Percentiles rank a stretch among this genome's conserved stretches.
These are phyloP conservation scores for Kernera saxatilis DNA, from an alignment of 345 rosid species.

Conservation along the genomic window DNA sequence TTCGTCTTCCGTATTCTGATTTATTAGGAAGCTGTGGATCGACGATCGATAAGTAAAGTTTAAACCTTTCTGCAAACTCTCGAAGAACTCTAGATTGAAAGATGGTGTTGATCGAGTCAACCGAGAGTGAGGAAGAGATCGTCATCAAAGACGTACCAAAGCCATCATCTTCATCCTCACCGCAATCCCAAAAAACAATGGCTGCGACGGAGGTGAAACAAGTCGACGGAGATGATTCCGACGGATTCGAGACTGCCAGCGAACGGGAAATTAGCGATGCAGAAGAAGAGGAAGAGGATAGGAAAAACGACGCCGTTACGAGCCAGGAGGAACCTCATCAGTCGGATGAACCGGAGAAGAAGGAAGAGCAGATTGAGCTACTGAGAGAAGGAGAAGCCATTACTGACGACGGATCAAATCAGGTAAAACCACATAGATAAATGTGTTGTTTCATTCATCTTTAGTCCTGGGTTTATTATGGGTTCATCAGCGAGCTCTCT, in stretches of 20 bases:
- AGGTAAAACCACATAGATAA: slow-evolving; percentile 27
- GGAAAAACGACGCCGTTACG: not conserved
- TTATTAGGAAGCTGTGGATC: slow-evolving; percentile 3
- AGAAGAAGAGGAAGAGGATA: slow-evolving; percentile 28
- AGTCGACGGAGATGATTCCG: slow-evolving; percentile 48
- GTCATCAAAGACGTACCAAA: slow-evolving; percentile 6
- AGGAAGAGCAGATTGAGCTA: slow-evolving; percentile 5
- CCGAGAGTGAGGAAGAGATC: slow-evolving; percentile 19
- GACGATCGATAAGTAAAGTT: not conserved
- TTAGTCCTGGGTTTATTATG: slow-evolving; percentile 18
- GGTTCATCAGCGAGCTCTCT: not conserved
- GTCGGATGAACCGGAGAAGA: slow-evolving; percentile 10
- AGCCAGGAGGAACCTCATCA: slow-evolving; percentile 6
- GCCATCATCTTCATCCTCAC: not conserved
- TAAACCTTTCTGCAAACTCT: slow-evolving; percentile 4
- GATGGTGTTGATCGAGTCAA: slow-evolving; percentile 52
- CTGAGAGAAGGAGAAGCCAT: slow-evolving; percentile 4
- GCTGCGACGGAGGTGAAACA: slow-evolving; percentile 24
- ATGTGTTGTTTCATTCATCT: not conserved
- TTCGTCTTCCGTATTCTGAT: slow-evolving; percentile 5
- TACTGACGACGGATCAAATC: slow-evolving; percentile 33
- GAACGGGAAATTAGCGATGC: slow-evolving; percentile 55
- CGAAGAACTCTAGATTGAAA: slow-evolving; percentile 17
- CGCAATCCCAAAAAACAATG: not conserved
- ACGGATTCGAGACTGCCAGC: slow-evolving; percentile 94